phyloP scores from a whole-genome alignment of 2,329 filamentous ascomycete genomes.

The Paraphaeosphaeria sporulosa region DNA sequence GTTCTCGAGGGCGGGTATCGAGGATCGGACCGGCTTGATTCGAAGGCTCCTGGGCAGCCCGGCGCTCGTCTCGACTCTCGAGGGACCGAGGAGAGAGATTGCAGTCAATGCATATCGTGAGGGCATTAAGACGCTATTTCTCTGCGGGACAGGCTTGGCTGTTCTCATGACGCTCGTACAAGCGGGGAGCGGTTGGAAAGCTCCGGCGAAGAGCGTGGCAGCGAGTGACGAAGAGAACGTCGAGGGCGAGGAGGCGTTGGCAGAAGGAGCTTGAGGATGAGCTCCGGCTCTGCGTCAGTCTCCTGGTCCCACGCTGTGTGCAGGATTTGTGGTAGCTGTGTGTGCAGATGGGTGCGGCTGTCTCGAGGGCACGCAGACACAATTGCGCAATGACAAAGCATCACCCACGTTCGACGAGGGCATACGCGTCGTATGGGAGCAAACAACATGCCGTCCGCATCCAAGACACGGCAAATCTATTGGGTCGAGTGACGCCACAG shows the following conservation, averaged over 20 bases:
- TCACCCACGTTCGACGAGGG: background rate
- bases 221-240: slow-evolving; percentile 29
- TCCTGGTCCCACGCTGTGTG: too few relatives aligned
- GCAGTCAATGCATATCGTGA: slow-evolving; percentile 63
- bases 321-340: background rate
- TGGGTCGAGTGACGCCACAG: background rate
- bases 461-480: background rate
- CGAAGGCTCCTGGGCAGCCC: slow-evolving; percentile 66
- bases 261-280: slow-evolving; percentile 28
- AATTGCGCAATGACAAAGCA: background rate
- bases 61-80: slow-evolving; percentile 59
- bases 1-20: slow-evolving; percentile 58
- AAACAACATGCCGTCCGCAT: background rate
- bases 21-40: slow-evolving; percentile 56
- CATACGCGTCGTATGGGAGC: background rate
- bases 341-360: background rate
- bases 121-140: slow-evolving; percentile 62
- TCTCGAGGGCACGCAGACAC: background rate
- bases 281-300: slow-evolving; percentile 17
- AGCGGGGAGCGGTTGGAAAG: slow-evolving; percentile 65
- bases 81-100: slow-evolving; percentile 59
- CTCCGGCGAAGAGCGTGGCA: slow-evolving; percentile 34
- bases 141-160: slow-evolving; percentile 60
- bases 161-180: slow-evolving; percentile 61
- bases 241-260: slow-evolving; percentile 30